These are phyloP conservation scores for Xylaria telfairii DNA, from an alignment of 495 filamentous ascomycete genomes.

Conservation along the genomic window DNA sequence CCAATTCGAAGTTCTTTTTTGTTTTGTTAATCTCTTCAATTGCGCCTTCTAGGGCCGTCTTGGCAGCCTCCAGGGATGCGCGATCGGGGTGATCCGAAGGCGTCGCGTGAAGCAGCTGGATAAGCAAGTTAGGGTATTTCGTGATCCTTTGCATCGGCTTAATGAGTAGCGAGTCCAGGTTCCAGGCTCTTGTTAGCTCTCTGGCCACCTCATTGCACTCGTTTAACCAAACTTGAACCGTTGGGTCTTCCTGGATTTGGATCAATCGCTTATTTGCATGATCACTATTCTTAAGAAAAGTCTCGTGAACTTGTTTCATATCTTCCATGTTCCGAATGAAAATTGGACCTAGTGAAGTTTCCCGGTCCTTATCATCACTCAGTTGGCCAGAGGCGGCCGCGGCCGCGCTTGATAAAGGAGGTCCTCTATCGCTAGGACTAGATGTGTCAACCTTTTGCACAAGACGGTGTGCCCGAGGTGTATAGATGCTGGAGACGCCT, in stretches of 20 bases:
- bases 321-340: conserved; percentile 74
- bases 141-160: conserved; percentile 93
- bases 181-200: conserved; percentile 91
- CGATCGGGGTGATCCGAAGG: conserved; percentile 83
- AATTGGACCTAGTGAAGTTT: conserved; percentile 77
- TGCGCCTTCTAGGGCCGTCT: conserved; percentile 68
- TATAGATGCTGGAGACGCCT: conserved; percentile 76
- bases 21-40: conserved; percentile 88
- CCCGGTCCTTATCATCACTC: conserved; percentile 66
- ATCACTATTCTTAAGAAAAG: conserved; percentile 86
- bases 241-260: conserved; percentile 71
- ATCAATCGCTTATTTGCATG: conserved; percentile 79
- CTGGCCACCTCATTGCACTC: conserved; percentile 88
- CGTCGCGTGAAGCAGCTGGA: conserved; percentile 77
- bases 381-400: conserved; percentile 42
- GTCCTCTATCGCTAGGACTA: conserved; percentile 40
- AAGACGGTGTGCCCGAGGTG: conserved; percentile 53
- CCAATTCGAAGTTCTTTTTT: conserved; percentile 87
- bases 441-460: conserved; percentile 41
- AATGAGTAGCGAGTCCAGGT: conserved; percentile 89
- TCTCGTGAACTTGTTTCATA: conserved; percentile 85
- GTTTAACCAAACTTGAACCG: conserved; percentile 86
- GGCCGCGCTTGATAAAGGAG: conserved; percentile 35
- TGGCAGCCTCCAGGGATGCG: conserved; percentile 65
- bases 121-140: conserved; percentile 88